Evolutionary conservation across 2,329 filamentous ascomycete genomes (phyloP), one percentile per base, ranked within the genome.

Genomic region (Ilyonectria robusta): DNA sequence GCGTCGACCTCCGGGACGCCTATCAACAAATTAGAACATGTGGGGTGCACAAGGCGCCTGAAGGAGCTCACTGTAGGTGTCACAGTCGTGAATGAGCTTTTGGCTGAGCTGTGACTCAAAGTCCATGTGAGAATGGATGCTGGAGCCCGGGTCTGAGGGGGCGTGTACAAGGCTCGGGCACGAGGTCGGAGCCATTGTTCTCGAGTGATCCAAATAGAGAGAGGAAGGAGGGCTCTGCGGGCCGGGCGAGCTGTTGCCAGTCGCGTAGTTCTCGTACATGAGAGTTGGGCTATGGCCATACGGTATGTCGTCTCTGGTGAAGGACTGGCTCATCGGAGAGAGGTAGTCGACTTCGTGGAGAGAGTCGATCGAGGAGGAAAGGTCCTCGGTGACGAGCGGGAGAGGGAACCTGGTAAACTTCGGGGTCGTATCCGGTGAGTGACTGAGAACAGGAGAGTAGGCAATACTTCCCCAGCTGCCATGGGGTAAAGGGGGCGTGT

Each of bases 331-430:
- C 70, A 91, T 83, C 9, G 89, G 88, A 4, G 89, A 91, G 73
- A 89, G 79, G 73, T 91, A 91, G 74, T 91, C 88, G 65, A 87
- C 85, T 29, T 91, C 89, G 75, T 87, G 90, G 75, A 91, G 83
- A 2, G 88, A 87, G 70, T 90, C 88, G 62, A 89, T 82, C 0
- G 87, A 87, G 0, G 86, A 84, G 1, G 87, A 86, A 33, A 89
- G 81, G 51, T 84, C 81, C 33, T 87, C 86, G 57, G 81, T 81
- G 68, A 87, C 79, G 55, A 86, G 83, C 68, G 85, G 81, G 67
- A 84, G 76, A 47, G 82, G 78, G 68, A 85, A 79, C 71, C 84
- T 83, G 70, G 82, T 79, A 72, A 84, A 86, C 65, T 82, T 84
- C 11, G 82, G 76, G 17, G 71, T 75, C 23, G 70, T 73, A 37